Evolutionary conservation across 2,329 filamentous ascomycete species (phyloP), one percentile per base, ranked within the genome.

Genomic region (Akanthomyces muscarius): DNA sequence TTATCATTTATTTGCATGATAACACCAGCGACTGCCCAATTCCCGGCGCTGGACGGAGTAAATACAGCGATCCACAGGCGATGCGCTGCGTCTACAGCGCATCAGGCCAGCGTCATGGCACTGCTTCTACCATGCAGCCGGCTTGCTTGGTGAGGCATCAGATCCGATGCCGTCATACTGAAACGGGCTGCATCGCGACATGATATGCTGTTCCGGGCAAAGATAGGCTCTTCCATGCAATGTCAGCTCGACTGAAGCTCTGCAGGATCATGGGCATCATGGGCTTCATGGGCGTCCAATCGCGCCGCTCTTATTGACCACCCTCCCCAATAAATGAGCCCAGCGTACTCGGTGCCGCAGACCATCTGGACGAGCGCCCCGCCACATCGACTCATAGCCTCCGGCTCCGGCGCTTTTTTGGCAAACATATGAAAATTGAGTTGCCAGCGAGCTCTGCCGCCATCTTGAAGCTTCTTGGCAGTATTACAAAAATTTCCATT

Each of bases 341-440:
- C 30, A 50, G 30, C 21, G 23, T 16, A 30, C 55, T 36, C 33
- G 33, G 33, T 36, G 33, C 33, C 4, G 33, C 33, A 36, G 33
- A 58, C 42, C 38, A 38, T 42, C 33, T 41, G 45, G 28, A 33
- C 25, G 4, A 21, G 21, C 13, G 56, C 56, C 56, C 56, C 56
- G 56, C 56, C 56, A 41, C 41, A 51, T 59, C 56, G 56, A 59
- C 56, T 59, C 56, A 59, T 59, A 30, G 45, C 45, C 56, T 59
- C 56, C 56, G 56, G 56, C 56, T 30, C 45, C 56, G 56, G 56
- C 56, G 56, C 45, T 21, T 23, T 50, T 44, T 44, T 41, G 23
- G 54, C 21, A n/a, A 25, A 58, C 56, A 42, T 30, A 23, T 33
- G 33, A 59, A 59, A 59, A 59, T 41, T 59, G 28, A 11, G 21